Base-by-base conservation (phyloP, 306 rosid genomes). In the Glycine latifolia region DNA sequence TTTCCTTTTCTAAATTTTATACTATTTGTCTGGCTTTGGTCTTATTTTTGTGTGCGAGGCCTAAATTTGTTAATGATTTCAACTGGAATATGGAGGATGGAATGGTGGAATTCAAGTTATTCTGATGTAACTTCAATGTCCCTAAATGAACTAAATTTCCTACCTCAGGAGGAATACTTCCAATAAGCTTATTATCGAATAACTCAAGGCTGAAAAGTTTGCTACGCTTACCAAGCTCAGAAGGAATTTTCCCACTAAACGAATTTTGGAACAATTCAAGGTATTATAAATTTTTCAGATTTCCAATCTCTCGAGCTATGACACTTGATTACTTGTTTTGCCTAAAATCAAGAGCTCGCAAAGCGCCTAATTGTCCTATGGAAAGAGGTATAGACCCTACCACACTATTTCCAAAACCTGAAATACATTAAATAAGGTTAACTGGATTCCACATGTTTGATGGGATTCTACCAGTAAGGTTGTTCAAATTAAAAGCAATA, bases 301-400 rank as follows among this genome's bases (percentile, higher is more conserved):
- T 91, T 70, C 94, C 97, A 35, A 94, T 80, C 91, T 86, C 91
- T 78, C 8, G 15, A 35, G 96, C 93, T 44, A 92, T 75, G 35
- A 2, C 82, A 73, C 96, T 96, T 31, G 97, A 88, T 31, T 92
- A 63, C 77, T 71, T 80, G 86, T 94, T 94, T 67, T 82, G 79
- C 82, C 96, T 92, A 14, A 94, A 89, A 79, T 90, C 94, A 58
- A 92, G 75, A 71, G 81, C 71, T 79, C 81, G 73, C 77, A 94
- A 80, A 78, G 85, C 88, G 37, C 17, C 73, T 66, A 92, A 85
- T 33, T 83, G 79, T 4, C 96, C 93, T n/a, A 87, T 75, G 71
- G 98, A 91, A 82, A 41, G 52, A 33, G 98, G 97, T 55, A 94
- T 88, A 33, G 90, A 81, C 67, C 96, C 97, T 61, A 43, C 88